phyloP scores from a whole-genome alignment of 208 protist genomes.

The Trypanosoma cruzi region DNA sequence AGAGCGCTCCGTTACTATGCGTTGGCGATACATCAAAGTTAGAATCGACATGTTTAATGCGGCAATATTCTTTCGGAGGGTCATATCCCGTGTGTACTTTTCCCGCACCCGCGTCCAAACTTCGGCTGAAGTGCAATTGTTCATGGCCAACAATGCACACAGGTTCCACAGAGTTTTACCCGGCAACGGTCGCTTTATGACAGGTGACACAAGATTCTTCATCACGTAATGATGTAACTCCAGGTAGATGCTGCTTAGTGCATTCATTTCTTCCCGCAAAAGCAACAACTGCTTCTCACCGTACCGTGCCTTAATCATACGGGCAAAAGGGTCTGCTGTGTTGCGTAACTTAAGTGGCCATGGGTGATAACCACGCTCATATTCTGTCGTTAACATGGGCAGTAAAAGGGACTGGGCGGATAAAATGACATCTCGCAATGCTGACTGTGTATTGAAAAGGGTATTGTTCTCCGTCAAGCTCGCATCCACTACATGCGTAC shows the following conservation, averaged over 20 bases:
- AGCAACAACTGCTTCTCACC: slow-evolving; percentile 57
- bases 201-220: slow-evolving; percentile 39
- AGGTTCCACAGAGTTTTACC: slow-evolving; percentile 52
- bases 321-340: slow-evolving; percentile 71
- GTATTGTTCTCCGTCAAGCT: slow-evolving; percentile 61
- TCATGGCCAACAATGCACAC: slow-evolving; percentile 61
- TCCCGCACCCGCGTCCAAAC: slow-evolving; percentile 63
- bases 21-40: slow-evolving; percentile 73
- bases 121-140: slow-evolving; percentile 53
- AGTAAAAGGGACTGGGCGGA: slow-evolving; percentile 61
- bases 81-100: slow-evolving; percentile 55
- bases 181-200: slow-evolving; percentile 46
- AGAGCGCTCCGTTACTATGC: slow-evolving; percentile 62
- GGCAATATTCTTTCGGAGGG: slow-evolving; percentile 51
- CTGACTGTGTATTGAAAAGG: slow-evolving; percentile 53
- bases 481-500: slow-evolving; percentile 52
- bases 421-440: slow-evolving; percentile 60
- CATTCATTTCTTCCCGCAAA: slow-evolving; percentile 65
- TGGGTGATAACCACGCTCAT: slow-evolving; percentile 84
- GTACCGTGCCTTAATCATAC: slow-evolving; percentile 71
- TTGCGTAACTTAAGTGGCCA: slow-evolving; percentile 89
- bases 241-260: slow-evolving; percentile 70
- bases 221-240: slow-evolving; percentile 63
- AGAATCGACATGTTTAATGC: slow-evolving; percentile 51
- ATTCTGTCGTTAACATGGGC: slow-evolving; percentile 85